Percentiles rank a stretch among this genome's conserved stretches.
Conservation (phyloP, 129 eudicot genomes). For the Apium graveolens region DNA sequence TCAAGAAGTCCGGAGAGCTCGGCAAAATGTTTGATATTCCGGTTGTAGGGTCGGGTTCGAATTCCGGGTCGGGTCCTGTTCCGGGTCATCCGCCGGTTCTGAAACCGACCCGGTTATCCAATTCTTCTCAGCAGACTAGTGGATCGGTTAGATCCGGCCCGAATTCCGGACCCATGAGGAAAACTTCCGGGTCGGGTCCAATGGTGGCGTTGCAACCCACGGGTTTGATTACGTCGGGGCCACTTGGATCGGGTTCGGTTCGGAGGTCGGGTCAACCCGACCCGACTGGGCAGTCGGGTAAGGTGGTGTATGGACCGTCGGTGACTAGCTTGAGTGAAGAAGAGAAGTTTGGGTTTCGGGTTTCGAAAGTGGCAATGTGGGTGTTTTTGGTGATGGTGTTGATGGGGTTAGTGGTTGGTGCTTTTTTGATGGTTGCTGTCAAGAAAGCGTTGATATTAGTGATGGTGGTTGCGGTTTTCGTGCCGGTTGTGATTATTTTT, state of each 20-base stretch:
- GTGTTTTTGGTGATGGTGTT: conserved; percentile 49
- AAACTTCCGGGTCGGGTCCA: conserved; percentile 37
- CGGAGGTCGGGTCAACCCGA: conserved; percentile 66
- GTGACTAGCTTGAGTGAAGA: conserved; percentile 63
- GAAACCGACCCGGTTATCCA: conserved; percentile 35
- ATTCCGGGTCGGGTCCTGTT: conserved; percentile 18
- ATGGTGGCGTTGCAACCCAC: conserved; percentile 62
- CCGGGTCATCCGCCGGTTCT: conserved; percentile 26
- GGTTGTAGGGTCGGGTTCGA: conserved; percentile 20
- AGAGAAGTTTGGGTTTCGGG: conserved; percentile 62
- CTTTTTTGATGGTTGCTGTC: conserved; percentile 70
- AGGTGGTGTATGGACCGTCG: conserved; percentile 56
- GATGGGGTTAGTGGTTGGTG: conserved; percentile 74
- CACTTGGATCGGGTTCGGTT: conserved; percentile 46
- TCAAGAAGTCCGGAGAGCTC: conserved; percentile 88
- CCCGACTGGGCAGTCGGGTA: conserved; percentile 23
- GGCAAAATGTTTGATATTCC: conserved; percentile 81
- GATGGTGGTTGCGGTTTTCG: conserved; percentile 42
- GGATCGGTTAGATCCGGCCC: conserved; percentile 76
- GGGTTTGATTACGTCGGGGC: conserved; percentile 89
- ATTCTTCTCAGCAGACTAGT: conserved; percentile 54
- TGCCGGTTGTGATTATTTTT: conserved; percentile 18
- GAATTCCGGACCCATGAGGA: conserved; percentile 31
- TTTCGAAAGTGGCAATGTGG: conserved; percentile 76
- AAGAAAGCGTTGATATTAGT: conserved; percentile 52